phyloP scores from a whole-genome alignment of 495 filamentous ascomycete genomes.

The Chaetomidium leptoderma region DNA sequence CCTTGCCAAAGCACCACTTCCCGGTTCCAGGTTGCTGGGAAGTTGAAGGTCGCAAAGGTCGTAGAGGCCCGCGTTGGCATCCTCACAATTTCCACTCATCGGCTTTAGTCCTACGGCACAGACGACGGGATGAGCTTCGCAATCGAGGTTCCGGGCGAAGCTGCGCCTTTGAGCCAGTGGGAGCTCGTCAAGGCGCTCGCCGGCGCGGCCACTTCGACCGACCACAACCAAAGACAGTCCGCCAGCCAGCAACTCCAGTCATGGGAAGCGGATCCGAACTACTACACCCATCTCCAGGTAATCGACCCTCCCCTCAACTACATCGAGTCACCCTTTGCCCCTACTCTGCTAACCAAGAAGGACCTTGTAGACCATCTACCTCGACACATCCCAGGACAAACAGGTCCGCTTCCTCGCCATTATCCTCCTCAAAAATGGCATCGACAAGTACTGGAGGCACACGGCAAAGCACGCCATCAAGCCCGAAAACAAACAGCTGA shows the following conservation, averaged over 20 bases:
- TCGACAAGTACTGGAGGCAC: slow-evolving; percentile 89
- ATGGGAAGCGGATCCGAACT: slow-evolving; percentile 76
- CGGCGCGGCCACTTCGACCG: slow-evolving; percentile 68
- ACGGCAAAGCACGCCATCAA: slow-evolving; percentile 64
- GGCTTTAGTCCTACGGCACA: neutral
- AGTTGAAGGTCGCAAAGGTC: neutral
- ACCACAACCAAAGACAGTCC: slow-evolving; percentile 69
- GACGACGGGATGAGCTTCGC: slow-evolving; percentile 44
- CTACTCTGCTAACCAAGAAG: slow-evolving; percentile 1
- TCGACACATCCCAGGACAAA: slow-evolving; percentile 67
- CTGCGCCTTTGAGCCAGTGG: slow-evolving; percentile 52
- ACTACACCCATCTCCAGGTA: slow-evolving; percentile 77
- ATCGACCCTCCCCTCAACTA: neutral
- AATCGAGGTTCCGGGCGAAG: slow-evolving; percentile 53
- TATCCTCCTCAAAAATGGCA: slow-evolving; percentile 92
- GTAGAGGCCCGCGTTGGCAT: neutral
- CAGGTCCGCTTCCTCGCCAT: slow-evolving; percentile 83
- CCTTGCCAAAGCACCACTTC: neutral
- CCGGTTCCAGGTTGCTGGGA: neutral
- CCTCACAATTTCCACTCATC: neutral
- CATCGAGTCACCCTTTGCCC: slow-evolving; percentile 1
- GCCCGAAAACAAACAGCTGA: slow-evolving; percentile 67
- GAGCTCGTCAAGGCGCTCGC: slow-evolving; percentile 69
- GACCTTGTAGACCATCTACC: slow-evolving; percentile 59
- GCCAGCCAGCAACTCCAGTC: slow-evolving; percentile 76